phyloP scores from a whole-genome alignment of 352 stramenopile species.

The Peronospora destructor region DNA sequence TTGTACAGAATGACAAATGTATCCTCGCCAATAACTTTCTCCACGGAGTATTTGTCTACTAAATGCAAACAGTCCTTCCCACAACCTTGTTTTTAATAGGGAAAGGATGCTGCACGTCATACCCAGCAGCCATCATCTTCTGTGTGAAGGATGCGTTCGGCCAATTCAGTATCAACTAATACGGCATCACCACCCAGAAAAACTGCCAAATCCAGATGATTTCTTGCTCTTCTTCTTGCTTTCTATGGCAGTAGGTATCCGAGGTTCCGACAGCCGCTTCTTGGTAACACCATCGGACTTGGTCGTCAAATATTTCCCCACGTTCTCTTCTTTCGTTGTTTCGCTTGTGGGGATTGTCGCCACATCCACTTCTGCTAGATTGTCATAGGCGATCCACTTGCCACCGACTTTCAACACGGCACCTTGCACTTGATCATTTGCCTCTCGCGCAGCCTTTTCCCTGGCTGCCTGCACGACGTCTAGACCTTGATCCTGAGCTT shows the following conservation, averaged over 20 bases:
- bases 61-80: too few species aligned
- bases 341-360: conserved; percentile 38
- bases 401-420: conserved; percentile 72
- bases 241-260: conserved; percentile 48
- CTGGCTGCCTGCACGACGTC: conserved; percentile 53
- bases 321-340: conserved; percentile 40
- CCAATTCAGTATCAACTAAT: not conserved
- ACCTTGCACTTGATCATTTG: conserved; percentile 45
- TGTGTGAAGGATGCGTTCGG: too few species aligned
- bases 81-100: too few species aligned
- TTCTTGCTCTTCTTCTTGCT: conserved; percentile 69
- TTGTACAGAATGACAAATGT: too few species aligned
- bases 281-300: conserved; percentile 11
- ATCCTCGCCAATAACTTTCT: too few species aligned
- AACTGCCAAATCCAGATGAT: conserved; percentile 62
- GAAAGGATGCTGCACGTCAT: too few species aligned
- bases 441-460: conserved; percentile 43
- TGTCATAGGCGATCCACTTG: conserved; percentile 78
- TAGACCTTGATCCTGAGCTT: conserved; percentile 43
- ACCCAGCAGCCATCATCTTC: too few species aligned
- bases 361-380: conserved; percentile 46
- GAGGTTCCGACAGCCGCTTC: conserved; percentile 26
- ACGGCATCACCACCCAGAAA: conserved; percentile 59
- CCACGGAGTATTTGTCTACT: too few species aligned
- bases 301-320: conserved; percentile 66